Evolutionary conservation across 1,284 basidiomycete genomes (phyloP), one percentile per base, ranked within the genome.

Genomic region (Tetrapyrgos nigripes): DNA sequence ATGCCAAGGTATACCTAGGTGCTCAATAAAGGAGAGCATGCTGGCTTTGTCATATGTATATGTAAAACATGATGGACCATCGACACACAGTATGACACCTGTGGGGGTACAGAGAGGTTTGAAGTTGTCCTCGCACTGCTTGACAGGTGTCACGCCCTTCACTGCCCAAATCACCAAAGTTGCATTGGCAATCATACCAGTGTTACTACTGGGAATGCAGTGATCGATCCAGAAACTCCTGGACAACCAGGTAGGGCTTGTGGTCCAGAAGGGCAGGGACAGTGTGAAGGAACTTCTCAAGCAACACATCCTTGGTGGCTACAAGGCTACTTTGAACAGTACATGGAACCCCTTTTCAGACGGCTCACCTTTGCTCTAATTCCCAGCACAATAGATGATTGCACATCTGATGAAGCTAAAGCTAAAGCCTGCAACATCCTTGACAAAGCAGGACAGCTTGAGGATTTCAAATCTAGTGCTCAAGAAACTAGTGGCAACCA

Each of bases 41-140:
- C 57, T 48, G 8, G 35, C 21, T 9, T 66, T 52, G 33, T 69
- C 53, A 49, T 71, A 70, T 0, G 40, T 11, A 59, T 70, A 73
- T 4, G 17, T 17, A 26, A 13, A 58, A 2, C 1, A 35, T 17
- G 3, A 4, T 29, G 26, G 5, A 40, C 45, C 26, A 3, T 21
- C 11, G 5, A 4, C 19, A 26, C 19, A 72, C 72, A 6, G 55
- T 44, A 2, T 9, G 28, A 21, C 29, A 19, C 70, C 50, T 29
- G 47, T 44, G 13, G n/a, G n/a, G n/a, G n/a, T n/a, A n/a, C 43
- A 52, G 14, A 62, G 23, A 4, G 6, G 14, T 1, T 23, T 40
- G 31, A 68, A 55, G 53, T 74, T 72, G 50, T 75, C 72, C 11
- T 73, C 70, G 65, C 68, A 75, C 52, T 73, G 74, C 10, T 57